These are phyloP conservation scores for Primulina tabacum DNA, from an alignment of 257 asterid species.

Conservation along the genomic window DNA sequence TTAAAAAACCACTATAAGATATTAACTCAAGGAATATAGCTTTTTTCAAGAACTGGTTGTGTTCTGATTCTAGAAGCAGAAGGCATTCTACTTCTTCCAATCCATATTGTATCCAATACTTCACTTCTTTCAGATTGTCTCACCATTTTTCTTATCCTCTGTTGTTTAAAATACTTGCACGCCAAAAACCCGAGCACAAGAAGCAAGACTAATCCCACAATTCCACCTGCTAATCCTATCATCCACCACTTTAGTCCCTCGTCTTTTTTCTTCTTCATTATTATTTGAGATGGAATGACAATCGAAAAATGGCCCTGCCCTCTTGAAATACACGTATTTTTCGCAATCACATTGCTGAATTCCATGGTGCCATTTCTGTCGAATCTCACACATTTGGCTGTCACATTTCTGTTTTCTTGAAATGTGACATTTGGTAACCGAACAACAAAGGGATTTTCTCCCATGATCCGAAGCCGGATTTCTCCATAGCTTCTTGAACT, in stretches of 20 bases:
- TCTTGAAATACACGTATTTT: constrained; percentile 35
- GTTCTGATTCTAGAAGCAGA: constrained; percentile 75
- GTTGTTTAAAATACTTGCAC: constrained; percentile 29
- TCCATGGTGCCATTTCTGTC: constrained; percentile 41
- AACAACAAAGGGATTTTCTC: constrained; percentile 37
- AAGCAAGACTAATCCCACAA: constrained; percentile 38
- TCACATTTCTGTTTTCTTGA: background rate
- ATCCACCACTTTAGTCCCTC: constrained; percentile 51
- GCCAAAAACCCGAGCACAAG: constrained; percentile 25
- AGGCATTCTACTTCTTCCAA: constrained; percentile 83
- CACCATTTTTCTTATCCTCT: constrained; percentile 51
- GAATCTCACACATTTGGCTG: constrained; percentile 53
- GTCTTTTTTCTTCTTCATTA: constrained; percentile 1
- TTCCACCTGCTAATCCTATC: constrained; percentile 55
- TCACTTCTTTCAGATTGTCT: constrained; percentile 60
- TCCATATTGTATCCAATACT: constrained; percentile 56
- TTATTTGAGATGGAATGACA: constrained; percentile 38
- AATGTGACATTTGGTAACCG: constrained; percentile 35
- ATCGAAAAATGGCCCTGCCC: constrained; percentile 68
- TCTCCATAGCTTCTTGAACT: constrained; percentile 19
- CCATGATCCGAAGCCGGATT: constrained; percentile 32
- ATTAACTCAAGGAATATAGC: constrained; percentile 47
- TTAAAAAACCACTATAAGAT: background rate
- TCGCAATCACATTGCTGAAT: constrained; percentile 40
- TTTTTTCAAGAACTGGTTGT: constrained; percentile 67